Base-by-base conservation (phyloP, 139 green algal species). In the Chlorella sp. region DNA sequence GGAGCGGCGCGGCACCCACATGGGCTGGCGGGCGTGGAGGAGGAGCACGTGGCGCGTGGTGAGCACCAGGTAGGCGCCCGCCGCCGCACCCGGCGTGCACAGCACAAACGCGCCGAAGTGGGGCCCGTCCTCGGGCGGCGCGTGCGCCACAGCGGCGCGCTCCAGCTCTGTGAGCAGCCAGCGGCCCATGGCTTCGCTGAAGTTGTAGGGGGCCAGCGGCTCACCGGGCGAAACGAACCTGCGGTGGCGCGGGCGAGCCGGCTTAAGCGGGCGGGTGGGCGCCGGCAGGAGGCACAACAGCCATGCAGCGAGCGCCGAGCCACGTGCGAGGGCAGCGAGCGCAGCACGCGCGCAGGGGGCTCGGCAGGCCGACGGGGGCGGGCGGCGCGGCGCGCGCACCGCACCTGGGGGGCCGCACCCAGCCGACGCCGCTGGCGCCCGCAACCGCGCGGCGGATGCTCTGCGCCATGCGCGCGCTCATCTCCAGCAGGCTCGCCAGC, bases 161-260 rank as follows among this genome's bases (percentile, higher is more conserved):
- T 76, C 64, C 42, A 89, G 29, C 48, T 79, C 74, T 1, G n/a
- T 19, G 45, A 89, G 65, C 77, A 89, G 63, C 45, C 58, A 79
- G 41, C 83, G 53, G 1, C 83, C 83, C 59, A 87, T 79, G 9
- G 86, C 83, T 64, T 86, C 69, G 19, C 45, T 31, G 38, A 73
- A 83, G 64, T 69, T 67, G 64, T 90, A 90, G 36, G 67, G 51
- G 2, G 62, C 31, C 45, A 90, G 83, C n/a, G 83, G 64, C 23
- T 59, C 42, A 14, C 53, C 56, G 8, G 65, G 6, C 8, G 31
- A 29, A 3, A 87, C 56, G 35, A 43, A 72, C 29, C 65, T 72
- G 65, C 65, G n/a, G n/a, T n/a, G n/a, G n/a, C n/a, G n/a, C n/a
- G n/a, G n/a, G n/a, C n/a, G n/a, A n/a, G n/a, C n/a, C n/a, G n/a